Conservation (phyloP, 2,329 filamentous ascomycete species). For the Neoscytalidium dimidiatum region DNA sequence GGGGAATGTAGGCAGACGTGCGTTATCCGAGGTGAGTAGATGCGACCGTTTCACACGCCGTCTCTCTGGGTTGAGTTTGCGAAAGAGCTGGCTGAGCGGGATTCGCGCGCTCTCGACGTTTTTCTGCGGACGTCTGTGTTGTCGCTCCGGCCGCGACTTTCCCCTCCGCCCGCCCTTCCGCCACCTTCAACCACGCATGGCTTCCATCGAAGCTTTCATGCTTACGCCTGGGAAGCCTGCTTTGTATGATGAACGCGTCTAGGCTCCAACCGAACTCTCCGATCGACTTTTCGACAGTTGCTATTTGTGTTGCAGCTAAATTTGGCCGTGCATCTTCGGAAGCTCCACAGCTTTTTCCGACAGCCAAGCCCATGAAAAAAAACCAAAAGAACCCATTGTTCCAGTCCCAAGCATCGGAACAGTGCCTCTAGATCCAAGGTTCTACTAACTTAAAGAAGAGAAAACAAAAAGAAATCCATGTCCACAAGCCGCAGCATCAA, state of each 20-base stretch:
- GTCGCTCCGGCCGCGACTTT: constrained; percentile 14
- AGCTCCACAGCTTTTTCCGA: not conserved
- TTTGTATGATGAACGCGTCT: not conserved
- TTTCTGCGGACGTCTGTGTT: not conserved
- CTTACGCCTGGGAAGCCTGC: not conserved
- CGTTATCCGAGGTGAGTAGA: not conserved
- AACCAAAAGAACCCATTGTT: no score
- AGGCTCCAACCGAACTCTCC: not conserved
- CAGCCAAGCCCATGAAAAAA: no score
- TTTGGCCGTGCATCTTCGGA: no score
- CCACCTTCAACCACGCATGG: not conserved
- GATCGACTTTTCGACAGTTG: not conserved
- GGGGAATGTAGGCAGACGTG: not conserved
- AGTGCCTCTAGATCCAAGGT: no score
- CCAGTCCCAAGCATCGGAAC: no score
- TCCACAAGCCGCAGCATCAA: no score
- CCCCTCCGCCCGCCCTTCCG: not conserved
- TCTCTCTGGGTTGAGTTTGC: not conserved
- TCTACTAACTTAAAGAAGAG: no score
- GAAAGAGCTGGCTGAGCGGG: not conserved
- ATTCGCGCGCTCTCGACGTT: constrained; percentile 5
- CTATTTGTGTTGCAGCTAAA: not conserved
- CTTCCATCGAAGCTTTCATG: not conserved
- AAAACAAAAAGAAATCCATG: no score
- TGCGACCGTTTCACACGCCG: not conserved